Conservation (phyloP, 257 asterid genomes). For the Solanum rostratum region DNA sequence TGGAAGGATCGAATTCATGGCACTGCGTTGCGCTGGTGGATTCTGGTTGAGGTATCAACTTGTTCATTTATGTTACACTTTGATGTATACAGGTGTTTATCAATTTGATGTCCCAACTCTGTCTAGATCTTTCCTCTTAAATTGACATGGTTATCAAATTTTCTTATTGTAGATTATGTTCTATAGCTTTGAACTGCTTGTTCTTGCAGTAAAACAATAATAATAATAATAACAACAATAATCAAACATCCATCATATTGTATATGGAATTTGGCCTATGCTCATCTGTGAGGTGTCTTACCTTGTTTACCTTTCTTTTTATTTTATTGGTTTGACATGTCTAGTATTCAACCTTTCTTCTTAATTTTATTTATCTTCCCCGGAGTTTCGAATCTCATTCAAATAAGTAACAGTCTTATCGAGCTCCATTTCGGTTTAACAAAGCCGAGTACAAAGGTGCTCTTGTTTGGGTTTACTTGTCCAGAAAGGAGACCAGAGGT, state of each 20-base stretch:
- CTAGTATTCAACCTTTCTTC: not conserved
- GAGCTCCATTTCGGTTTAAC: not conserved
- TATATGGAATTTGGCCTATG: not conserved
- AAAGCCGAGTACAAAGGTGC: not conserved
- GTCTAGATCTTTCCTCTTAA: not conserved
- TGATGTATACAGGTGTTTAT: not conserved
- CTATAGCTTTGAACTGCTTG: not conserved
- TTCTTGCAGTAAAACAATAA: not conserved
- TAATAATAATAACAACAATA: not conserved
- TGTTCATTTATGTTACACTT: not conserved
- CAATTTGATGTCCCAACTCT: not conserved
- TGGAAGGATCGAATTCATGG: constrained; percentile 99
- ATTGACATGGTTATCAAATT: not conserved
- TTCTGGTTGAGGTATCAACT: constrained; percentile 71
- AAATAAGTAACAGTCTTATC: not conserved
- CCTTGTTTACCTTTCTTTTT: not conserved
- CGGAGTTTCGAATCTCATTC: not conserved
- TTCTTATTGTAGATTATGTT: not conserved
- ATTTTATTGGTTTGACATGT: not conserved
- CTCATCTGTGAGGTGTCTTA: not conserved
- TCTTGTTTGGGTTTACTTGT: not conserved
- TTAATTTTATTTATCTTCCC: not conserved
- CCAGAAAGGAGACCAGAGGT: not conserved
- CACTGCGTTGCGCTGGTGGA: constrained; percentile 93
- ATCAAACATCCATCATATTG: not conserved